Percentiles rank a stretch among this genome's conserved stretches.
Evolutionary conservation across 176 grass and related monocot species (phyloP).

Genomic region (Aegilops speltoides): DNA sequence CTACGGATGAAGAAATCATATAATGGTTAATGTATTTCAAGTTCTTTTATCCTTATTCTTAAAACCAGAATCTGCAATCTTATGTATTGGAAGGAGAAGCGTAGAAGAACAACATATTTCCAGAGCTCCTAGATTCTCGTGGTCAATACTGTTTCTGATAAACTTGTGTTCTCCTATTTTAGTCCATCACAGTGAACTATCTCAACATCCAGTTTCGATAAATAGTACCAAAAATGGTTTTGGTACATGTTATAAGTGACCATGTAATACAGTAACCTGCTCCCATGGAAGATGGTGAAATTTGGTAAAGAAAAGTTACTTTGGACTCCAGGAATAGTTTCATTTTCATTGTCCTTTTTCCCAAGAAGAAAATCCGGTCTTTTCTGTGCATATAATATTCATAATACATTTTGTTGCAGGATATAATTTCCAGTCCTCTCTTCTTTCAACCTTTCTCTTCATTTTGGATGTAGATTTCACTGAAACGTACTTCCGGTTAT

Average conservation of each 20-base stretch:
- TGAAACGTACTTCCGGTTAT: neutral
- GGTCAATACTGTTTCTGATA: neutral
- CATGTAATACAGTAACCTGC: neutral
- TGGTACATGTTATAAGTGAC: neutral
- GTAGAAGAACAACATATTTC: neutral
- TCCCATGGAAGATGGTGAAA: neutral
- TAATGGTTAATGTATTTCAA: neutral
- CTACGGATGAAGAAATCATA: neutral
- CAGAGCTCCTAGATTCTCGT: neutral
- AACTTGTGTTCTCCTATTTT: neutral
- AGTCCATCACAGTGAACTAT: neutral
- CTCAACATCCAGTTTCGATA: neutral
- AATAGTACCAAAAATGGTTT: neutral
- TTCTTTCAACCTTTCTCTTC: neutral
- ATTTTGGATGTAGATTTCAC: neutral
- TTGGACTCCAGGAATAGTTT: neutral
- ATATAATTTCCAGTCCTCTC: neutral
- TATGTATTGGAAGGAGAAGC: neutral
- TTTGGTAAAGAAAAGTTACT: neutral
- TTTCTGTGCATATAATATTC: neutral
- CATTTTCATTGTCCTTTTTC: neutral
- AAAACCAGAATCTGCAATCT: neutral
- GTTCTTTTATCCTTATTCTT: neutral
- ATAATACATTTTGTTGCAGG: neutral
- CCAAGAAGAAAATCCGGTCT: neutral